These are phyloP conservation scores for Chenopodium album DNA, from an alignment of 148 eudicot species.

Conservation along the genomic window DNA sequence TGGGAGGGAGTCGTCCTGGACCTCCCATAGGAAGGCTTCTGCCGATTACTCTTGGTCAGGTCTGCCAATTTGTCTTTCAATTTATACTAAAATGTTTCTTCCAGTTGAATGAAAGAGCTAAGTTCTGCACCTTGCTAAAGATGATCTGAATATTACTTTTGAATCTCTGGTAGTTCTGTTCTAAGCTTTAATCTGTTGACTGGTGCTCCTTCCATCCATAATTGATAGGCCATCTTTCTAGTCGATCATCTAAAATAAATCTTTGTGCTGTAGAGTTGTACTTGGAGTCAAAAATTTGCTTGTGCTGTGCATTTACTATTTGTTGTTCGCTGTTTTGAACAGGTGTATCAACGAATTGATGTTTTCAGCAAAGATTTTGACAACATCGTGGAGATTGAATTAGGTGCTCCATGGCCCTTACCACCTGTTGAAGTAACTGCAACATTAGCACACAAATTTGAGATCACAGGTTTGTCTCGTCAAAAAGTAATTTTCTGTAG, in stretches of 20 bases:
- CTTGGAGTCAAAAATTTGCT: slow-evolving; percentile 1
- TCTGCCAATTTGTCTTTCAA: slow-evolving; percentile 17
- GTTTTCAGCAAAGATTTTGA: slow-evolving; percentile 87
- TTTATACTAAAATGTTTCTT: neutral
- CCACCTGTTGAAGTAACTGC: slow-evolving; percentile 82
- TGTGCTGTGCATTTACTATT: neutral
- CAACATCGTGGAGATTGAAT: slow-evolving; percentile 79
- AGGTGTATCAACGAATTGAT: slow-evolving; percentile 96
- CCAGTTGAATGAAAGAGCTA: neutral
- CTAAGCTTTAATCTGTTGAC: neutral
- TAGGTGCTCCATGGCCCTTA: slow-evolving; percentile 92
- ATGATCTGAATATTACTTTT: neutral
- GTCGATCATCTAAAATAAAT: neutral
- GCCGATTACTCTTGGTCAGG: slow-evolving; percentile 96
- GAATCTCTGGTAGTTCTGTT: neutral
- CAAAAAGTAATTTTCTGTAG: neutral
- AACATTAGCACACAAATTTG: slow-evolving; percentile 90
- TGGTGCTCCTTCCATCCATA: neutral
- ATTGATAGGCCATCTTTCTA: neutral
- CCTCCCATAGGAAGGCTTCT: slow-evolving; percentile 86
- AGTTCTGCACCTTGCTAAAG: neutral
- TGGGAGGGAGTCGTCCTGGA: slow-evolving; percentile 96
- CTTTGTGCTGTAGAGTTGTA: neutral
- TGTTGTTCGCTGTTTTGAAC: slow-evolving; percentile 6
- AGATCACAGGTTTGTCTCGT: slow-evolving; percentile 59